A percentile compares a stretch with the other conserved stretches of the same genome.
Conservation (phyloP, 495 filamentous ascomycete genomes). For the Aspergillus saccharolyticus region DNA sequence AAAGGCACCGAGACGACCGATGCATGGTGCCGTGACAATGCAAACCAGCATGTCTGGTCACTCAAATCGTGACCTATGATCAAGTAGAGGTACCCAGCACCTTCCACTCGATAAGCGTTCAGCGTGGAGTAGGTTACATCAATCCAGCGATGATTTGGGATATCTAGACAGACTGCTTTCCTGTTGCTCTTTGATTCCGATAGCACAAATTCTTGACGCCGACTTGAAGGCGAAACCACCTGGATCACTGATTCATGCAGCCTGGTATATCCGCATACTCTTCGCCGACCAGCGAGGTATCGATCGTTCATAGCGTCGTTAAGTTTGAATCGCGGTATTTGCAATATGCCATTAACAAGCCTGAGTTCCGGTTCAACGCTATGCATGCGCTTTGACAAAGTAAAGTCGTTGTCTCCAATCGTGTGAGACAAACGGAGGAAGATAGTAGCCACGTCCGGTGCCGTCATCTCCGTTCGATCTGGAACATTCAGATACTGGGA, state of each 20-base stretch:
- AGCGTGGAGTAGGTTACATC: not conserved
- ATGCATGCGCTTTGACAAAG: not conserved
- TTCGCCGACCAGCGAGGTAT: not conserved
- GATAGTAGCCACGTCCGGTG: not conserved
- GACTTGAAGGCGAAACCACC: not conserved
- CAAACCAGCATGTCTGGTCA: slow-evolving; percentile 1
- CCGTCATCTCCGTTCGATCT: not conserved
- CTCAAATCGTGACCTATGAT: not conserved
- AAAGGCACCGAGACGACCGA: not conserved
- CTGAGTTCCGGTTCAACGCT: slow-evolving; percentile 5
- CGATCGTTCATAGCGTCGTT: slow-evolving; percentile 1
- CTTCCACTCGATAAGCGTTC: not conserved
- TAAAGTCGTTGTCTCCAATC: not conserved
- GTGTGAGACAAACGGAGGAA: slow-evolving; percentile 8
- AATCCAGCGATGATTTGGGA: not conserved
- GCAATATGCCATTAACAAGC: not conserved
- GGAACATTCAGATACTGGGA: slow-evolving; percentile 7
- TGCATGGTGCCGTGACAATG: not conserved
- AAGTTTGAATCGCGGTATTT: slow-evolving; percentile 1
- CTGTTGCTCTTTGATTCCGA: not conserved
- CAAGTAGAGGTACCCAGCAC: not conserved
- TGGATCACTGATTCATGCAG: not conserved
- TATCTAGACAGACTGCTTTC: not conserved
- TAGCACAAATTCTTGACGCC: not conserved
- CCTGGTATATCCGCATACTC: not conserved